These are phyloP conservation scores for Salicornia ramosissima DNA, from an alignment of 148 eudicot species.

Conservation along the genomic window DNA sequence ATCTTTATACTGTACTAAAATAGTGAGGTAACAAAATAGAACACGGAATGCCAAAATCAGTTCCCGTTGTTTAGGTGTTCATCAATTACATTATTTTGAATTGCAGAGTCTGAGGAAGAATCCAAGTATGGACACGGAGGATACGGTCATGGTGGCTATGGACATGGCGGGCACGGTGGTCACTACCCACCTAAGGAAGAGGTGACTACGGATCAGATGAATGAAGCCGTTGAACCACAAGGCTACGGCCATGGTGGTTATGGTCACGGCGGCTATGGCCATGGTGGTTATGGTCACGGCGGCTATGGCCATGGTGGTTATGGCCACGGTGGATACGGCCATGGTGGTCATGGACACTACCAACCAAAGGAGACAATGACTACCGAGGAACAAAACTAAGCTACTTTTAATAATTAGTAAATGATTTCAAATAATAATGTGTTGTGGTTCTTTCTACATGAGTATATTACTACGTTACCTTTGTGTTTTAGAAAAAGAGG, in stretches of 20 bases:
- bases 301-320: neutral
- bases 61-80: no score
- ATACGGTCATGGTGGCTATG: neutral
- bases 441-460: neutral
- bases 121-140: neutral
- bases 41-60: no score
- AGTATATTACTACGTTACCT: no score
- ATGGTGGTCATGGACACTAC: conserved; percentile 12
- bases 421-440: neutral
- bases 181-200: neutral
- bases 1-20: no score
- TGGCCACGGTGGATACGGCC: neutral
- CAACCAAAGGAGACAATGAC: neutral
- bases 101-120: no score
- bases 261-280: neutral
- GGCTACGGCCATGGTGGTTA: no score
- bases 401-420: neutral
- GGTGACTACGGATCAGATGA: no score
- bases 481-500: no score
- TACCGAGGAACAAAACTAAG: neutral
- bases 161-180: neutral
- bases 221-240: neutral
- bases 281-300: neutral
- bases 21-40: no score
- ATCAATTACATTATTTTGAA: no score